A percentile compares a stretch with the other conserved stretches of the same genome.
Evolutionary conservation across 306 rosid species (phyloP).

Genomic region (Quercus berberidifolia): DNA sequence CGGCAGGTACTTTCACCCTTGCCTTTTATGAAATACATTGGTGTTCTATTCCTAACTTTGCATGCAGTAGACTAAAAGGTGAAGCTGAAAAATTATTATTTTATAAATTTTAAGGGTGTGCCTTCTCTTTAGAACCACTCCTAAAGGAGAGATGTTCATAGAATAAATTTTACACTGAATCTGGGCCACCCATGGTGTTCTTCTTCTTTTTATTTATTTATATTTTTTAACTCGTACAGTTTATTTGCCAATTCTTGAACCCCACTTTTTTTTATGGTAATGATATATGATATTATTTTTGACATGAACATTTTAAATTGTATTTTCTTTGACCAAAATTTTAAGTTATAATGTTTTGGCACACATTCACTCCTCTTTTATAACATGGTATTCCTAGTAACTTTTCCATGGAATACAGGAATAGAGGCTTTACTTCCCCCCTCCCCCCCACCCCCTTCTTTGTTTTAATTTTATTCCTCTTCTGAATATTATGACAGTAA

Average conservation of each 20-base stretch:
- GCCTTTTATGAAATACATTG: slow-evolving; percentile 16
- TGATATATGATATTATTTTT: background rate
- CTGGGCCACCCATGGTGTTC: background rate
- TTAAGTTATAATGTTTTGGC: background rate
- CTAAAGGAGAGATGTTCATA: background rate
- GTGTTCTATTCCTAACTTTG: slow-evolving; percentile 5
- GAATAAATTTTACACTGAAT: background rate
- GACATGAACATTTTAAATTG: background rate
- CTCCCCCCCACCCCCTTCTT: background rate
- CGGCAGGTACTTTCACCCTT: slow-evolving; percentile 56
- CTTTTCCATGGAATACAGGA: background rate
- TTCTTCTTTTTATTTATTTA: background rate
- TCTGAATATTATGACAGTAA: background rate
- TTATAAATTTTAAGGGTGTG: background rate
- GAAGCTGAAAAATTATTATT: background rate
- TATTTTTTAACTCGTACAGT: background rate
- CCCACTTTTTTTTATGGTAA: background rate
- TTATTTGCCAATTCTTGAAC: background rate
- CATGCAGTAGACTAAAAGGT: background rate
- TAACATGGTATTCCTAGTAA: background rate
- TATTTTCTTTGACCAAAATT: background rate
- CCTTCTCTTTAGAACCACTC: no score
- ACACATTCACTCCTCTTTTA: background rate
- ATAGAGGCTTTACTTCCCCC: background rate
- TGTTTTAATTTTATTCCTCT: background rate